Evolutionary conservation across 306 rosid species (phyloP).

Genomic region (Rubus idaeus): DNA sequence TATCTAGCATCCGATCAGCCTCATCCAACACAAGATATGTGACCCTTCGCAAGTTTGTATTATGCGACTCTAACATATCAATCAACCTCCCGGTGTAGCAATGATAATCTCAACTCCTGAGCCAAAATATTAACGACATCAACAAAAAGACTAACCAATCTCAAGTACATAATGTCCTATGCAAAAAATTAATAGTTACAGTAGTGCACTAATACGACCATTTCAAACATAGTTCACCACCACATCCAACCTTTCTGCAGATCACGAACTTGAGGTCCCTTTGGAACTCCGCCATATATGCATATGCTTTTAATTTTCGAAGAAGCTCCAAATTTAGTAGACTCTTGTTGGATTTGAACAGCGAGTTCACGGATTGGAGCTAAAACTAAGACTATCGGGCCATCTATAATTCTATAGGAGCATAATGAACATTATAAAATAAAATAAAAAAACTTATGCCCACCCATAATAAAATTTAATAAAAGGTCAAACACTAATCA

Average conservation of each 20-base stretch:
- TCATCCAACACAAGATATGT: slow-evolving; percentile 95
- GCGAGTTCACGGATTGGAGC: slow-evolving; percentile 99
- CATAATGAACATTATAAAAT: slow-evolving; percentile 38
- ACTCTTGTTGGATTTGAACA: slow-evolving; percentile 92
- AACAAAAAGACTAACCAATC: slow-evolving; percentile 19
- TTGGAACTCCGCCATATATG: slow-evolving; percentile 98
- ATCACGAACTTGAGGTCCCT: slow-evolving; percentile 99
- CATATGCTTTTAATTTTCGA: slow-evolving; percentile 96
- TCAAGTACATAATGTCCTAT: not conserved
- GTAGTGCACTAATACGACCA: not conserved
- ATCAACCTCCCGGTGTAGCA: slow-evolving; percentile 97
- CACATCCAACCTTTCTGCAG: slow-evolving; percentile 85
- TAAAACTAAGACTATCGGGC: slow-evolving; percentile 91
- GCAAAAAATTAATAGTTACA: not conserved
- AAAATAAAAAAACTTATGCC: not conserved
- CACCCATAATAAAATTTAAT: slow-evolving; percentile 5
- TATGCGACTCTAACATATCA: slow-evolving; percentile 97
- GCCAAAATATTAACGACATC: slow-evolving; percentile 21
- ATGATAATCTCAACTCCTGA: slow-evolving; percentile 95
- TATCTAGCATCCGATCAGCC: slow-evolving; percentile 98
- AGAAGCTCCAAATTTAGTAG: slow-evolving; percentile 94
- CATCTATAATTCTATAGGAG: slow-evolving; percentile 97
- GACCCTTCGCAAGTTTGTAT: slow-evolving; percentile 95
- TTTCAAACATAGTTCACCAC: slow-evolving; percentile 38
- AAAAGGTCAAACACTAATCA: not conserved